These are phyloP conservation scores for Zopfia rhizophila DNA, from an alignment of 2,329 filamentous ascomycete species.

Conservation along the genomic window DNA sequence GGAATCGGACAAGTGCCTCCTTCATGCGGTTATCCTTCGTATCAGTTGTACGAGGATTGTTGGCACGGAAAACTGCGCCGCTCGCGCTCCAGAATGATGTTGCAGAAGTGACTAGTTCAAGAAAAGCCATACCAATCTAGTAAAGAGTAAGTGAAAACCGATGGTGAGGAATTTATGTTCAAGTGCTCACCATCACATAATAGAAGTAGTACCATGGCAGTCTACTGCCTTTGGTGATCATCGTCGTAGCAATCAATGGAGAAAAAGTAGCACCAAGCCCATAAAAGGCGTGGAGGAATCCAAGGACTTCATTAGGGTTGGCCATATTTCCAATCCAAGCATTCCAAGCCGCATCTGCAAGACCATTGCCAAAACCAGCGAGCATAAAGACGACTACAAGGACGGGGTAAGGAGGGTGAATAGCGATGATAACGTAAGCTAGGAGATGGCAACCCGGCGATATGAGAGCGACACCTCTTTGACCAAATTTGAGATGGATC, in stretches of 20 bases:
- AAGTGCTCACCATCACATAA: constrained; percentile 72
- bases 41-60: constrained; percentile 57
- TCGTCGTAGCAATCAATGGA: constrained; percentile 76
- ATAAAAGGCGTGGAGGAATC: constrained; percentile 77
- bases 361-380: constrained; percentile 76
- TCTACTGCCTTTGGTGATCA: constrained; percentile 70
- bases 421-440: constrained; percentile 71
- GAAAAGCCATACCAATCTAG: constrained; percentile 63
- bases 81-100: constrained; percentile 72
- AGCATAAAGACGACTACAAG: constrained; percentile 73
- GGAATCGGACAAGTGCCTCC: constrained; percentile 59
- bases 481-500: constrained; percentile 73
- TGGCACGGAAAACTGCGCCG: constrained; percentile 66
- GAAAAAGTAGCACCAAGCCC: constrained; percentile 75
- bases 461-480: constrained; percentile 75
- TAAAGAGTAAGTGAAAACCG: neutral
- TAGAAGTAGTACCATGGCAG: constrained; percentile 79
- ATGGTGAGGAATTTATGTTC: neutral
- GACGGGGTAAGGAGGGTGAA: constrained; percentile 76
- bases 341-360: constrained; percentile 71
- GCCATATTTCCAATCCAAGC: constrained; percentile 77
- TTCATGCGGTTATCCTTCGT: constrained; percentile 61
- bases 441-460: constrained; percentile 71
- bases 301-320: constrained; percentile 77
- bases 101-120: constrained; percentile 66